Conservation (phyloP, 2,329 filamentous ascomycete species). For the Sodiomyces alkalinus region DNA sequence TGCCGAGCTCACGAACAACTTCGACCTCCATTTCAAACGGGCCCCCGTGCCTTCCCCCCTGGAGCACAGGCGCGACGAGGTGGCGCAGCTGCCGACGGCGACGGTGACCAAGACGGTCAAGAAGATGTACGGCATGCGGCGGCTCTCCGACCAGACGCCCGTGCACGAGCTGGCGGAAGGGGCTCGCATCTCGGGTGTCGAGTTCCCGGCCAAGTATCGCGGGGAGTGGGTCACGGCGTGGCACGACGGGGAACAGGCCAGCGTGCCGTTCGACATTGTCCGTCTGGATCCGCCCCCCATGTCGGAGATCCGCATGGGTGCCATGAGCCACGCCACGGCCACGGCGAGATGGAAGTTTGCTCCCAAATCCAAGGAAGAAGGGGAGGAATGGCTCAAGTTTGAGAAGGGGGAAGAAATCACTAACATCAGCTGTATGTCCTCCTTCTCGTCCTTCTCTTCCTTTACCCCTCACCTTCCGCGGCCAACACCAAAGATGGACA, state of each 20-base stretch:
- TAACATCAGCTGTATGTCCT: slow-evolving; percentile 41
- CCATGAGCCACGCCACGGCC: slow-evolving; percentile 30
- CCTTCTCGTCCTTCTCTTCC: neutral
- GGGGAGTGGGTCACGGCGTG: slow-evolving; percentile 44
- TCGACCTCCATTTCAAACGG: slow-evolving; percentile 33
- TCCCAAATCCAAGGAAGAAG: slow-evolving; percentile 22
- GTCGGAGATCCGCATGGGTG: slow-evolving; percentile 29
- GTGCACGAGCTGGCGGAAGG: slow-evolving; percentile 32
- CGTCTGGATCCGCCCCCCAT: slow-evolving; percentile 30
- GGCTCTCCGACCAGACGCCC: slow-evolving; percentile 26
- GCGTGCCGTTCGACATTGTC: slow-evolving; percentile 32
- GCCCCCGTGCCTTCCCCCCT: slow-evolving; percentile 25
- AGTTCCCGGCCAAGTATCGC: slow-evolving; percentile 33
- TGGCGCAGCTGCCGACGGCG: slow-evolving; percentile 26
- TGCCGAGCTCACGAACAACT: slow-evolving; percentile 27
- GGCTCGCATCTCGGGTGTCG: slow-evolving; percentile 32
- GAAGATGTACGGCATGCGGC: slow-evolving; percentile 28
- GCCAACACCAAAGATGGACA: too few species aligned
- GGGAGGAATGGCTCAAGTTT: slow-evolving; percentile 39
- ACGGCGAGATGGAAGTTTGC: slow-evolving; percentile 38
- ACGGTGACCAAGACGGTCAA: slow-evolving; percentile 31
- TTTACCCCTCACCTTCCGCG: neutral
- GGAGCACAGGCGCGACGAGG: slow-evolving; percentile 22
- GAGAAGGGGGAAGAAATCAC: slow-evolving; percentile 52
- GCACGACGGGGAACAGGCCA: slow-evolving; percentile 36